Evolutionary conservation across 2,329 filamentous ascomycete genomes (phyloP).

Genomic region (Aspergillus pseudotamarii): DNA sequence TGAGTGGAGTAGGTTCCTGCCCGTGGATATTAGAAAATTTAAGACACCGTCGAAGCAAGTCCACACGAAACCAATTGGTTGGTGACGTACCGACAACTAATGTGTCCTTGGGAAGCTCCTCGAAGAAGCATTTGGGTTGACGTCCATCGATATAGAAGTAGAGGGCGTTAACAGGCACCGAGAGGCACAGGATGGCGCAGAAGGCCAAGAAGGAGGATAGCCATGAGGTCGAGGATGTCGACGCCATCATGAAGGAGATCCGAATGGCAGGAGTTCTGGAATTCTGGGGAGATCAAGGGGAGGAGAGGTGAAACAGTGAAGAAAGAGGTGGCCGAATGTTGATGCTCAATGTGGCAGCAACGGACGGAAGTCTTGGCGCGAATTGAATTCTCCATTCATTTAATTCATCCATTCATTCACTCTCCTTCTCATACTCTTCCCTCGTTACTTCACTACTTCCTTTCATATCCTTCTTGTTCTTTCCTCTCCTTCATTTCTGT

Average conservation of each 20-base stretch:
- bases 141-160: constrained; percentile 94
- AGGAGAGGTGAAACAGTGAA: constrained; percentile 4
- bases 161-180: constrained; percentile 73
- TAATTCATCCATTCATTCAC: neutral
- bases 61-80: neutral
- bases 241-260: constrained; percentile 36
- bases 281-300: neutral
- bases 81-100: constrained; percentile 75
- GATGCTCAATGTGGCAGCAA: constrained; percentile 28
- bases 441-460: neutral
- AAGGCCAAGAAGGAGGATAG: constrained; percentile 57
- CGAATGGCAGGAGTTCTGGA: neutral
- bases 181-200: constrained; percentile 64
- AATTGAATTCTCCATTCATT: constrained; percentile 15
- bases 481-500: constrained; percentile 7
- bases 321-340: constrained; percentile 8
- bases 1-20: constrained; percentile 81
- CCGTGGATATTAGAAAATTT: neutral
- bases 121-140: constrained; percentile 92
- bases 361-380: constrained; percentile 28
- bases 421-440: neutral
- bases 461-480: constrained; percentile 2
- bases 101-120: constrained; percentile 96
- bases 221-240: constrained; percentile 41
- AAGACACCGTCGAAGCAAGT: neutral